phyloP scores from a whole-genome alignment of 1,284 basidiomycete genomes.

The Ustilago tritici region DNA sequence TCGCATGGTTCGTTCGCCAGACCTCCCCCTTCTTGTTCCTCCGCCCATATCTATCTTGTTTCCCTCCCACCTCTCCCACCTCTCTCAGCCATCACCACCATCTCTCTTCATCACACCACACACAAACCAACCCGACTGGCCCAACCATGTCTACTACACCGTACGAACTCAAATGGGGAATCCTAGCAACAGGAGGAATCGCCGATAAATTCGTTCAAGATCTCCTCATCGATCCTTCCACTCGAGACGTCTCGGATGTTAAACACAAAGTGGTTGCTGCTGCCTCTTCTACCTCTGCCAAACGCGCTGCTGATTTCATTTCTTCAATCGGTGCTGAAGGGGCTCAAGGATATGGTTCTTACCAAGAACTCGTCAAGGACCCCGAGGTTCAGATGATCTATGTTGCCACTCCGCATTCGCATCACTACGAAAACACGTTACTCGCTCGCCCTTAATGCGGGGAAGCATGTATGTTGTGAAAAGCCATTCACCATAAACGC shows the following conservation, averaged over 20 bases:
- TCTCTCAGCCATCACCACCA: not conserved
- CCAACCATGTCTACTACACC: constrained; percentile 15
- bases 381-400: constrained; percentile 72
- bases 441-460: constrained; percentile 81
- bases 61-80: no score
- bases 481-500: constrained; percentile 72
- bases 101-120: not conserved
- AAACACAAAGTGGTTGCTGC: constrained; percentile 82
- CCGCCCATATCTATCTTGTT: no score
- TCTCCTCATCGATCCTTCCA: constrained; percentile 67
- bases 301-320: constrained; percentile 81
- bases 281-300: constrained; percentile 76
- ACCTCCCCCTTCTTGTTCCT: not conserved
- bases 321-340: constrained; percentile 71
- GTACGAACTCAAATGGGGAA: constrained; percentile 54
- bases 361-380: constrained; percentile 82
- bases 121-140: not conserved
- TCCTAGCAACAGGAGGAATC: constrained; percentile 61
- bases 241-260: constrained; percentile 79
- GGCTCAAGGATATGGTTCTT: constrained; percentile 81
- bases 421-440: constrained; percentile 83
- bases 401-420: constrained; percentile 84
- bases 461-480: constrained; percentile 78
- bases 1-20: not conserved
- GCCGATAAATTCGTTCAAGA: constrained; percentile 70